Evolutionary conservation across 257 asterid species (phyloP).

Genomic region (Cynanchum wilfordii): DNA sequence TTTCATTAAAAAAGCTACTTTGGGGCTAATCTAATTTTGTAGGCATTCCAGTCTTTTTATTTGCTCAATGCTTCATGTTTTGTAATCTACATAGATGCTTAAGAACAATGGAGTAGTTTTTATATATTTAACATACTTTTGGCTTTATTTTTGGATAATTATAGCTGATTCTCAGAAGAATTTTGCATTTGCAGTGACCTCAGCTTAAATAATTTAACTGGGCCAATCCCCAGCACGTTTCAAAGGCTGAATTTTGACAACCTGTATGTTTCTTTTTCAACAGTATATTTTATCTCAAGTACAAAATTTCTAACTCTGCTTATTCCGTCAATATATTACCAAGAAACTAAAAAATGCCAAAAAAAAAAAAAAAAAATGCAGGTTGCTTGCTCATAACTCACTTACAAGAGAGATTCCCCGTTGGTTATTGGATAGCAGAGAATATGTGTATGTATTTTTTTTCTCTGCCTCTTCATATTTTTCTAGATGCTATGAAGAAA

Average conservation of each 20-base stretch:
- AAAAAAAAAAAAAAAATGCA: slow-evolving; percentile 24
- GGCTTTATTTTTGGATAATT: neutral
- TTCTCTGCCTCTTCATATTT: slow-evolving; percentile 5
- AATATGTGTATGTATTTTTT: slow-evolving; percentile 44
- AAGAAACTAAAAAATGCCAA: neutral
- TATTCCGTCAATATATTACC: neutral
- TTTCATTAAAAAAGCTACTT: neutral
- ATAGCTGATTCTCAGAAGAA: slow-evolving; percentile 8
- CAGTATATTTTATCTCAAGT: neutral
- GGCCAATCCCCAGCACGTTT: slow-evolving; percentile 39
- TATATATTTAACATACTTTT: neutral
- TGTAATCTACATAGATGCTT: neutral
- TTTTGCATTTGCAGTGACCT: slow-evolving; percentile 57
- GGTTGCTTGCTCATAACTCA: slow-evolving; percentile 68
- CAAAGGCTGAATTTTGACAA: slow-evolving; percentile 12
- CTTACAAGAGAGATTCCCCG: slow-evolving; percentile 62
- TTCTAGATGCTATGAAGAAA: neutral
- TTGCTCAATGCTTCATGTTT: neutral
- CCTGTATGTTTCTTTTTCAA: slow-evolving; percentile 40
- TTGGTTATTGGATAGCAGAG: slow-evolving; percentile 39
- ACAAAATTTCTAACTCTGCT: neutral
- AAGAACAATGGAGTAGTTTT: neutral
- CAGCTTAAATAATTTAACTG: slow-evolving; percentile 68
- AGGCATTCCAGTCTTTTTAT: neutral
- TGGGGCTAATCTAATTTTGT: no score